These are phyloP conservation scores for Hippophae gyantsensis DNA, from an alignment of 306 rosid species.

Conservation along the genomic window DNA sequence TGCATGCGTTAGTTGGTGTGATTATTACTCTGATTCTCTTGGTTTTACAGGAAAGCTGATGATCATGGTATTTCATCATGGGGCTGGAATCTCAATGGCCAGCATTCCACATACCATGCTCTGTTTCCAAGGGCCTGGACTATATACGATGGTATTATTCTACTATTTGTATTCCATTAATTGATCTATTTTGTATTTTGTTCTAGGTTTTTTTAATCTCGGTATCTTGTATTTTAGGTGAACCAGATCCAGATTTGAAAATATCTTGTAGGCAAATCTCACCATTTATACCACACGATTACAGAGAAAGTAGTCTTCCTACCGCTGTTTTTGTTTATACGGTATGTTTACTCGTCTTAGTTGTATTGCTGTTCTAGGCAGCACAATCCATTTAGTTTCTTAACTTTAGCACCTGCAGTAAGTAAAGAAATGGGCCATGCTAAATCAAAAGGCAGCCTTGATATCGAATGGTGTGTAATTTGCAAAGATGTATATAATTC, in stretches of 20 bases:
- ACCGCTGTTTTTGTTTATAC: conserved; percentile 91
- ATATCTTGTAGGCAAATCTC: conserved; percentile 94
- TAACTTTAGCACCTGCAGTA: no score
- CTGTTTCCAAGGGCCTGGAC: conserved; percentile 99
- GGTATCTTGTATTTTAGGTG: conserved; percentile 43
- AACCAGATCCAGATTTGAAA: conserved; percentile 95
- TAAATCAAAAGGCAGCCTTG: no score
- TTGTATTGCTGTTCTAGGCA: no score
- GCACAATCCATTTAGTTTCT: no score
- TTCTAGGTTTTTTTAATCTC: conserved; percentile 11
- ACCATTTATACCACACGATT: conserved; percentile 91
- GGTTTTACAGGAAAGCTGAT: conserved; percentile 47
- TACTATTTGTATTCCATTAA: conserved; percentile 13
- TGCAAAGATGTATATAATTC: no score
- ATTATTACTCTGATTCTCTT: conserved; percentile 16
- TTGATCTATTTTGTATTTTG: conserved; percentile 1
- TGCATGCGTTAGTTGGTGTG: neutral
- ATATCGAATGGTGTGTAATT: no score
- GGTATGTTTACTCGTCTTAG: conserved; percentile 28
- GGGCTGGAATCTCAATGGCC: conserved; percentile 97
- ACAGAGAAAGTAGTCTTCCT: conserved; percentile 93
- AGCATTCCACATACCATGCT: conserved; percentile 98
- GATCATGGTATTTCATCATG: conserved; percentile 93
- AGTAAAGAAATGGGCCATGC: no score
- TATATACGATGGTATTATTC: conserved; percentile 72